Evolutionary conservation across 768 basidiomycete species (phyloP), one percentile per base, ranked within the genome.

Genomic region (Panaeolus papilionaceus): DNA sequence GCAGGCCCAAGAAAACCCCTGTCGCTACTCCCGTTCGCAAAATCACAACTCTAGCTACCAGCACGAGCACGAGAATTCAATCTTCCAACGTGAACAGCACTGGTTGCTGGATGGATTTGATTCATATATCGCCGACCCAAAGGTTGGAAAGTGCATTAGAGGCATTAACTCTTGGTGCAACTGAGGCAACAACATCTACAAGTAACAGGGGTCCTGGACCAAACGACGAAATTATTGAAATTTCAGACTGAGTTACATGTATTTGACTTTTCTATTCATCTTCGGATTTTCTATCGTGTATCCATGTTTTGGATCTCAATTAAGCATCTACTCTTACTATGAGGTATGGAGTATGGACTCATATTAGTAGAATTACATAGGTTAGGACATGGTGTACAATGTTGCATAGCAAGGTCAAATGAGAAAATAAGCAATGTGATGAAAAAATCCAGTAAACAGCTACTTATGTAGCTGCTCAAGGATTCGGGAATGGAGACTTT

Each of bases 401-500:
- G n/a, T 49, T 58, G 54, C 12, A 14, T 58, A 28, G 54, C 54
- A 58, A 58, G 8, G 33, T 58, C 5, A 14, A 9, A 37, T 58
- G 54, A n/a, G 1, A 18, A 9, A 14, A 37, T 6, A 14, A 58
- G 54, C 28, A 33, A 28, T 58, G 33, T 4, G 14, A 58, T 33
- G 14, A 33, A 33, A 58, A 11, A 33, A 20, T n/a, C 20, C 54
- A 16, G 26, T 8, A 16, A 58, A 7, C 54, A 28, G 14, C 14
- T 58, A 73, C 33, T 10, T 62, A 61, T 71, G 73, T 64, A 77
- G 67, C 70, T 71, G 66, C 61, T 78, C 73, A 64, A 80, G 61
- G 45, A 90, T 81, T 68, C 82, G 83, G 47, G 80, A 70, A 71
- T 90, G 86, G 67, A 92, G 77, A 38, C 81, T 80, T 68, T 82